phyloP scores from a whole-genome alignment of 2,329 filamentous ascomycete genomes.

The Venturia nashicola region DNA sequence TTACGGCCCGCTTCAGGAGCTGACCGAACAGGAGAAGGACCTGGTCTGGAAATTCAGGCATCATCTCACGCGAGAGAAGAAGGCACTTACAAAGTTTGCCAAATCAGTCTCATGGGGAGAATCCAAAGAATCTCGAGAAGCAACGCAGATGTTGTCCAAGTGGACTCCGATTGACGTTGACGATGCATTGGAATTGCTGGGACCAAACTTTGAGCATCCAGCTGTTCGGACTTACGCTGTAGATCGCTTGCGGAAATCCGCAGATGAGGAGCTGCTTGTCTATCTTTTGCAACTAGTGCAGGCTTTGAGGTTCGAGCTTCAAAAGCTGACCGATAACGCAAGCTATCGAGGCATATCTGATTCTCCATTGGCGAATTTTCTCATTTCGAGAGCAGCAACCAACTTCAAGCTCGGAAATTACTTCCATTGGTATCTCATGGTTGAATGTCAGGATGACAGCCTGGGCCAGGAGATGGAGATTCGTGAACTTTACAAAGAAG shows the following conservation, averaged over 20 bases:
- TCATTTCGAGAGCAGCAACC: conserved; percentile 75
- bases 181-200: conserved; percentile 85
- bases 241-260: conserved; percentile 78
- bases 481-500: conserved; percentile 77
- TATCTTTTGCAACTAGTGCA: conserved; percentile 93
- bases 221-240: conserved; percentile 89
- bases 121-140: conserved; percentile 71
- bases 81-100: conserved; percentile 86
- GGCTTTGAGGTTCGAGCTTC: conserved; percentile 85
- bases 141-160: conserved; percentile 75
- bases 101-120: conserved; percentile 96
- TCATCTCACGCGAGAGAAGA: conserved; percentile 81
- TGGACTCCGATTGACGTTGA: conserved; percentile 98
- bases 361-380: conserved; percentile 77
- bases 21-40: conserved; percentile 87
- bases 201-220: conserved; percentile 80
- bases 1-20: conserved; percentile 80
- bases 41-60: conserved; percentile 96
- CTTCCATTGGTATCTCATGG: conserved; percentile 97
- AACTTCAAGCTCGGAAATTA: conserved; percentile 91
- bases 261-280: conserved; percentile 79
- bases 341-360: conserved; percentile 44
- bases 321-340: conserved; percentile 41
- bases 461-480: conserved; percentile 63
- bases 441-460: conserved; percentile 80